Evolutionary conservation across 768 basidiomycete species (phyloP), one percentile per base, ranked within the genome.

Genomic region (Pleurotus ostreatus): DNA sequence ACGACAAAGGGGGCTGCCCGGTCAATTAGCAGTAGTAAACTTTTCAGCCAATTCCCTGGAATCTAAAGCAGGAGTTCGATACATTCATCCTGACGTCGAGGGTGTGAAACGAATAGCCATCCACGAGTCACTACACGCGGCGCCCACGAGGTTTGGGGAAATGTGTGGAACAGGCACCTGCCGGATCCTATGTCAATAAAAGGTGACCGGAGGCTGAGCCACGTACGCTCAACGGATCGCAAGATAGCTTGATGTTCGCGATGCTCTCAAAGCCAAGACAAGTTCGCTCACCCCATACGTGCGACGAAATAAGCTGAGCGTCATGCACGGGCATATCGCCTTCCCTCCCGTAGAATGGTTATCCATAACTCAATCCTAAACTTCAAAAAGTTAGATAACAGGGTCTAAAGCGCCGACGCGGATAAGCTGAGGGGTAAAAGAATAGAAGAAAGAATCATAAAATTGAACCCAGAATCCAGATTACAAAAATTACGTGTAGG

Each of bases 81-180:
- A 2, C 30, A 9, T 11, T 11, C 30, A 11, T 34, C 30, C 30
- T 34, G 30, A 30, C 8, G 30, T 30, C 30, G 30, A 34, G 30
- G 30, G 30, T 34, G 30, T 34, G 30, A 34, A 34, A 34, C 30
- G 30, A 34, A 34, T 2, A 34, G 9, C 23, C 6, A 16, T 53
- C n/a, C 51, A 53, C 39, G 51, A 53, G 51, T 22, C 51, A 6
- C 13, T 53, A 39, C 51, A 53, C 25, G 51, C 20, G 51, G 51
- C 18, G 7, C 22, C 20, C 51, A 53, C 39, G 51, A 53, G 51
- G 51, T 41, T 39, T n/a, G 15, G 39, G 39, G 49, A 37, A 16
- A 25, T 18, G 38, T n/a, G 5, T n/a, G 5, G n/a, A 40, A 16
- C n/a, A 20, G 49, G 30, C 26, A 38, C 13, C 51, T 16, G 13